Evolutionary conservation across 306 rosid species (phyloP).

Genomic region (Casuarina glauca): DNA sequence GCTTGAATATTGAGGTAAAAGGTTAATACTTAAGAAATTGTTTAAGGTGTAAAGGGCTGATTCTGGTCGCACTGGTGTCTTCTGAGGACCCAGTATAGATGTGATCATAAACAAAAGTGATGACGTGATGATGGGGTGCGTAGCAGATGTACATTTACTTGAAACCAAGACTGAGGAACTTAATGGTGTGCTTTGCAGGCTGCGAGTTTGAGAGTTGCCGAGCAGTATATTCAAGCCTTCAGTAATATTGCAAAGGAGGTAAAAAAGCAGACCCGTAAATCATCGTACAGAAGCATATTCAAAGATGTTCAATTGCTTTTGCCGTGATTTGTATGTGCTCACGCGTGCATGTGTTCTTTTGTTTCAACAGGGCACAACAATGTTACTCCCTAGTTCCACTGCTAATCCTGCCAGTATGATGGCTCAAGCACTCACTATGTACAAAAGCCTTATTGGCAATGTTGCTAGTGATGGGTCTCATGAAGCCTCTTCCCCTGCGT

Average conservation of each 20-base stretch:
- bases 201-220: constrained; percentile 87
- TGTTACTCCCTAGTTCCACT: constrained; percentile 89
- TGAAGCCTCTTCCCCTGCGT: constrained; percentile 31
- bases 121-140: background rate
- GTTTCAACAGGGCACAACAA: constrained; percentile 73
- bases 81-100: background rate
- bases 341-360: background rate
- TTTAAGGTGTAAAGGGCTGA: background rate
- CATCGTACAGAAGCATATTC: constrained; percentile 9
- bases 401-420: constrained; percentile 89
- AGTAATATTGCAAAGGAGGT: constrained; percentile 93
- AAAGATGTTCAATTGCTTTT: background rate
- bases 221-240: constrained; percentile 87
- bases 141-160: background rate
- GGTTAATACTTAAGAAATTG: background rate
- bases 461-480: constrained; percentile 34
- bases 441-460: constrained; percentile 71
- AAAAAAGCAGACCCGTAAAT: constrained; percentile 11
- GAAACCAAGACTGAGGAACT: constrained; percentile 9
- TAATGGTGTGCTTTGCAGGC: constrained; percentile 64
- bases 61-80: background rate
- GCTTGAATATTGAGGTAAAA: background rate
- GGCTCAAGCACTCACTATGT: constrained; percentile 91
- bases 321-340: background rate
- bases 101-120: background rate